Evolutionary conservation across 1,284 basidiomycete species (phyloP), one percentile per base, ranked within the genome.

Genomic region (Cryptococcus amylolentus): DNA sequence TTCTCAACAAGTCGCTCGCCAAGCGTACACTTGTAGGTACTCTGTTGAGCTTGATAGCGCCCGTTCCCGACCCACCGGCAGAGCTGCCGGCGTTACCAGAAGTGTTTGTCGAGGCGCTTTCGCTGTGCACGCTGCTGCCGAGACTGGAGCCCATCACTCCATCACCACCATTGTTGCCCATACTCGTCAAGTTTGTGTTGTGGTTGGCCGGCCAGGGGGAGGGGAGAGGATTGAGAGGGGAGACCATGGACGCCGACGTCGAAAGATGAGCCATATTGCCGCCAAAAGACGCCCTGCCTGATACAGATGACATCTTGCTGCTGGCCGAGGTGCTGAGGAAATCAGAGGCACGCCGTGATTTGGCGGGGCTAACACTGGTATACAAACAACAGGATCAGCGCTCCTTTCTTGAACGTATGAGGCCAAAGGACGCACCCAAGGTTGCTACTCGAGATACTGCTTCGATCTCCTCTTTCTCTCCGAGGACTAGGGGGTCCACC

Each of bases 21-120:
- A 81, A 58, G n/a, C 80, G 70, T 2, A 83, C 80, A 8, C 79
- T 77, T 1, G 80, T 81, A 0, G 81, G 81, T 2, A 83, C 80
- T 3, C 80, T 70, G 58, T 81, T 81, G n/a, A 82, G 62, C 0
- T 79, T 76, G 28, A 82, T 80, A 5, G 78, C 77, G 28, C 78
- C 67, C 8, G 31, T 8, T 35, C 31, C 31, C 4, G 31, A 35
- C 31, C 57, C 56, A 12, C 54, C 45, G 6, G 48, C 48, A 16
- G 52, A 75, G 4, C 31, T 35, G 7, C 31, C 31, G 31, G 31
- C 31, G 31, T 35, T 35, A 35, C 31, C 10, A 5, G 31, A 35
- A 8, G 10, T 10, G 31, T 35, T 35, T 35, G 31, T 5, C 31
- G 2, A 35, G 5, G 31, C 31, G 31, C 31, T 35, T 35, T 35